Conservation (phyloP, 75 land plant genomes). For the Cryptomeria japonica region DNA sequence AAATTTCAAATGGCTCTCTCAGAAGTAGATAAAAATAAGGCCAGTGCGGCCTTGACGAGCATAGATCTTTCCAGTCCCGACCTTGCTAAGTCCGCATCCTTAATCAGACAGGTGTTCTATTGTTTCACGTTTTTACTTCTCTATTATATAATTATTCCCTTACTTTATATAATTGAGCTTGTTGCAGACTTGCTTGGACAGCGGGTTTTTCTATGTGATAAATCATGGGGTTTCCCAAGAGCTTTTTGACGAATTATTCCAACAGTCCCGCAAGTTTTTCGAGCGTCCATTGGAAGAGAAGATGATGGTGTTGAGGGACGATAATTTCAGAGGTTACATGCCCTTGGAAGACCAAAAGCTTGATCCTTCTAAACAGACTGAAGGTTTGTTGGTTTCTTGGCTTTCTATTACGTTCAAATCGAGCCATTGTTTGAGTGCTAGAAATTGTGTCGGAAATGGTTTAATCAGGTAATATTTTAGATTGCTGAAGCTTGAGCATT, state of each 20-base stretch:
- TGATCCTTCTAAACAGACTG: constrained; percentile 71
- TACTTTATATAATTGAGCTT: background rate
- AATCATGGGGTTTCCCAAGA: constrained; percentile 83
- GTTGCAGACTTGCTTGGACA: constrained; percentile 76
- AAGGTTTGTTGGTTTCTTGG: constrained; percentile 38
- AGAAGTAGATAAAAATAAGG: background rate
- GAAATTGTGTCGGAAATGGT: background rate
- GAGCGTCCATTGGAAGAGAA: constrained; percentile 63
- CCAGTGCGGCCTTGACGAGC: constrained; percentile 26
- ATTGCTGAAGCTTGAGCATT: background rate
- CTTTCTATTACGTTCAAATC: background rate
- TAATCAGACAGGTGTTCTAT: constrained; percentile 48
- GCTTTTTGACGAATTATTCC: constrained; percentile 82
- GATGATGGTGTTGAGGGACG: constrained; percentile 73
- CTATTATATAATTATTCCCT: background rate
- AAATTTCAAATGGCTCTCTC: background rate
- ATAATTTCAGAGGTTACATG: constrained; percentile 85
- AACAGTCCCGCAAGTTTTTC: constrained; percentile 73
- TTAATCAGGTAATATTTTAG: background rate
- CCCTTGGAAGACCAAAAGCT: constrained; percentile 76
- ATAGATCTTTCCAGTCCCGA: constrained; percentile 58
- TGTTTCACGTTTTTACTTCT: background rate
- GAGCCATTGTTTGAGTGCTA: background rate
- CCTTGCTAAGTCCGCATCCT: constrained; percentile 35
- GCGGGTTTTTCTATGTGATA: constrained; percentile 85